Conservation (phyloP, 768 basidiomycete species). For the Pleurotus ostreatus region DNA sequence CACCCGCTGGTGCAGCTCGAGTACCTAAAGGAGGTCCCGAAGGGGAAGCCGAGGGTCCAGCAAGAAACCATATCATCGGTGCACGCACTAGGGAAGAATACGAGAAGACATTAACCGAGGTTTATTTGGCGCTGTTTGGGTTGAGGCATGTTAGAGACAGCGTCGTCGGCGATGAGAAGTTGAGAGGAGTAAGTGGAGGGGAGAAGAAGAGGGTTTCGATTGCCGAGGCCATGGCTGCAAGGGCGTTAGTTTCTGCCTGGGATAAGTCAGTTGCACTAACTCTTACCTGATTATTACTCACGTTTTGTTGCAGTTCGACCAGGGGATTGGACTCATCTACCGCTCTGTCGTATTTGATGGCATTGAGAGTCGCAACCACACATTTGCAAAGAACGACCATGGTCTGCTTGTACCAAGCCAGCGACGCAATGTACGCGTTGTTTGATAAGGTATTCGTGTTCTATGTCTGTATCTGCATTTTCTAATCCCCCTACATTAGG, state of each 20-base stretch:
- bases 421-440: slow-evolving; percentile 34
- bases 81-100: slow-evolving; percentile 36
- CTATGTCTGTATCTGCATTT: too few species aligned
- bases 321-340: slow-evolving; percentile 51
- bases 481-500: not conserved
- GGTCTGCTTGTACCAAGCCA: slow-evolving; percentile 60
- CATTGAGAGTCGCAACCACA: slow-evolving; percentile 47
- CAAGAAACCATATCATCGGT: not conserved
- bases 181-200: slow-evolving; percentile 60
- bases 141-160: slow-evolving; percentile 70
- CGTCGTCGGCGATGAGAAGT: slow-evolving; percentile 63
- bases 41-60: not conserved
- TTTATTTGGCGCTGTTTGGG: slow-evolving; percentile 68
- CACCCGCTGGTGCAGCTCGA: not conserved
- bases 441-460: slow-evolving; percentile 50
- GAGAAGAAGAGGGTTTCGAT: slow-evolving; percentile 82
- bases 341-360: slow-evolving; percentile 57
- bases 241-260: slow-evolving; percentile 65
- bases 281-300: too few species aligned
- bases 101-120: slow-evolving; percentile 45
- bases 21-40: not conserved
- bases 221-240: slow-evolving; percentile 59
- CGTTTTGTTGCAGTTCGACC: slow-evolving; percentile 36
- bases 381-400: slow-evolving; percentile 48
- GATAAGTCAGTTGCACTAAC: slow-evolving; percentile 54